These are phyloP conservation scores for Fusarium nanum DNA, from an alignment of 2,329 filamentous ascomycete species.

Conservation along the genomic window DNA sequence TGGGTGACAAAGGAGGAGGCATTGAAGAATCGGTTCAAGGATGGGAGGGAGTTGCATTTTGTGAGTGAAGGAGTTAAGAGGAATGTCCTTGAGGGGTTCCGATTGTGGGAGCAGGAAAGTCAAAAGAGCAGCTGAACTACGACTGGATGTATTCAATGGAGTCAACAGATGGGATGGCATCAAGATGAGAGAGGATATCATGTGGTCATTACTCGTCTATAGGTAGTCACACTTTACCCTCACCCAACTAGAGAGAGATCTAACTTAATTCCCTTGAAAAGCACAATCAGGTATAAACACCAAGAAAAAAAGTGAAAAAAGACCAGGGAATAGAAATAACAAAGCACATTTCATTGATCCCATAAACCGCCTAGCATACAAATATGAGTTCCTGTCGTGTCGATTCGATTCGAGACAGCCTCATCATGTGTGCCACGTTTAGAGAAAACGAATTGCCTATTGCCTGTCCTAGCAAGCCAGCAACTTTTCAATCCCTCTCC, in stretches of 20 bases:
- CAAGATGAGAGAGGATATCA: slow-evolving; percentile 21
- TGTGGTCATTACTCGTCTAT: slow-evolving; percentile 43
- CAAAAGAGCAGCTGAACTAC: neutral
- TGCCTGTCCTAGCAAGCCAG: slow-evolving; percentile 24
- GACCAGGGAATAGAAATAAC: slow-evolving; percentile 18
- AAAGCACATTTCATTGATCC: slow-evolving; percentile 47
- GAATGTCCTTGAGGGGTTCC: slow-evolving; percentile 51
- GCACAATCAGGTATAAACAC: slow-evolving; percentile 13
- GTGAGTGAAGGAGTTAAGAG: slow-evolving; percentile 50
- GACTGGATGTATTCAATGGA: neutral
- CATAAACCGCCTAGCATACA: slow-evolving; percentile 46
- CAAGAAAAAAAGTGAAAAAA: slow-evolving; percentile 16
- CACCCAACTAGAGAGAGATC: slow-evolving; percentile 1
- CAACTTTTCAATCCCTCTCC: slow-evolving; percentile 29
- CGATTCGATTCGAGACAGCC: slow-evolving; percentile 8
- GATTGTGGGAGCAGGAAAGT: slow-evolving; percentile 39
- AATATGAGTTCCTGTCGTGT: slow-evolving; percentile 25
- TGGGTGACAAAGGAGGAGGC: slow-evolving; percentile 56
- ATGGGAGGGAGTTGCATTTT: slow-evolving; percentile 48
- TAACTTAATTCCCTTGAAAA: slow-evolving; percentile 1
- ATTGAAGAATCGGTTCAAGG: slow-evolving; percentile 37
- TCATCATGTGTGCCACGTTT: slow-evolving; percentile 33
- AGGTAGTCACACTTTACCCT: slow-evolving; percentile 29
- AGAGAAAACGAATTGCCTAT: slow-evolving; percentile 25
- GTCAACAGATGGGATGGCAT: neutral